Evolutionary conservation across 768 basidiomycete species (phyloP), one percentile per base, ranked within the genome.

Genomic region (Mycena galericulata): DNA sequence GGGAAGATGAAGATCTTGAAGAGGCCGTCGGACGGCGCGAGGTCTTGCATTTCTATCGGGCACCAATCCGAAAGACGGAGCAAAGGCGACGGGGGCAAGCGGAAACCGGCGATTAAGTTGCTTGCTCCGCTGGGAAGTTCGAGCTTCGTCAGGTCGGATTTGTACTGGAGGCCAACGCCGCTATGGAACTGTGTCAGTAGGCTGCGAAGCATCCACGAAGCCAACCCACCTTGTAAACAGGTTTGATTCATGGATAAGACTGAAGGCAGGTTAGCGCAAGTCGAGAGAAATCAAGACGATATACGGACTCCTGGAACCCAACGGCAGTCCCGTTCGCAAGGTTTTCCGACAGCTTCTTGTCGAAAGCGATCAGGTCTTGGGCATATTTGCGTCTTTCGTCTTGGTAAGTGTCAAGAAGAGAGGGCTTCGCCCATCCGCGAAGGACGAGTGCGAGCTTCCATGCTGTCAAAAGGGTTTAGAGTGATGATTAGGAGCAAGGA

Each of bases 331-430:
- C 51, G 55, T 30, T 22, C 56, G 57, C n/a, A 53, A 61, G 54
- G 30, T 55, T 38, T 24, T 18, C 62, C 27, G 67, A 51, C 29
- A 74, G 65, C n/a, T 64, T 58, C 50, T 72, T 72, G 62, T 76
- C 75, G 54, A 76, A 76, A 10, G 67, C 73, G 46, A 76, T 76
- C 29, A 76, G 67, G 30, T 69, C 66, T 30, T 41, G 43, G 2
- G 66, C 72, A 29, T 62, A 59, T 50, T 66, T 68, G 53, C 76
- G 72, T 50, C 78, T 57, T 64, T 79, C 78, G 18, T 47, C 60
- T 50, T 78, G 71, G 65, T 78, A 79, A 2, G 76, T 77, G 32
- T 73, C 72, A 5, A 78, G 73, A 29, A 79, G 56, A 9, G 72
- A 65, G 1, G 67, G 59, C 24, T 67, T 65, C 15, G 75, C 73